Percentiles rank a stretch among this genome's conserved stretches.
Conservation (phyloP, 148 eudicot genomes). For the Polygonum maritimum region DNA sequence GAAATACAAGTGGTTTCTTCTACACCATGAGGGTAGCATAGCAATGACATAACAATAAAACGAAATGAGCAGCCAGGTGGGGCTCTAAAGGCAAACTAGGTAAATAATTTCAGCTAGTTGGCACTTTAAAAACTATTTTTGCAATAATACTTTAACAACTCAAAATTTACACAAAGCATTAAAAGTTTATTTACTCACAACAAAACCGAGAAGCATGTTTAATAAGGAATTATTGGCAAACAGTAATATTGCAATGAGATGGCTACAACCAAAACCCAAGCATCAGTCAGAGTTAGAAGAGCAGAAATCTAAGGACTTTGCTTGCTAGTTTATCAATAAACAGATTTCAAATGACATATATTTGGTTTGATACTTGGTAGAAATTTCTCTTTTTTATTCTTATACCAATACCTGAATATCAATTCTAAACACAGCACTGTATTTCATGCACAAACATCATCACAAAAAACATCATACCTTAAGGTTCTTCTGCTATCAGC, state of each 20-base stretch:
- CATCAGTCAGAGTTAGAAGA: not conserved
- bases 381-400: not conserved
- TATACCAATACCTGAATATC: too few species aligned
- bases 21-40: not conserved
- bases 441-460: not conserved
- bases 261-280: not conserved
- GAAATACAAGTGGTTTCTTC: not conserved
- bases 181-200: not conserved
- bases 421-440: not conserved
- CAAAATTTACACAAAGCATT: not conserved
- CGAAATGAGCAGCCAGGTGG: not conserved
- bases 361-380: not conserved
- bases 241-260: not conserved
- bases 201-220: not conserved
- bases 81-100: not conserved
- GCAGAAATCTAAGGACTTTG: not conserved
- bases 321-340: not conserved
- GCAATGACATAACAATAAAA: not conserved
- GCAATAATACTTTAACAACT: not conserved
- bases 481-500: constrained; percentile 82
- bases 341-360: not conserved
- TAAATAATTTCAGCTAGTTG: not conserved
- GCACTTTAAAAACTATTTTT: not conserved
- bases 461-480: constrained; percentile 42
- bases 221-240: not conserved